Evolutionary conservation across 306 rosid genomes (phyloP).

Genomic region (Vigna hirtella): DNA sequence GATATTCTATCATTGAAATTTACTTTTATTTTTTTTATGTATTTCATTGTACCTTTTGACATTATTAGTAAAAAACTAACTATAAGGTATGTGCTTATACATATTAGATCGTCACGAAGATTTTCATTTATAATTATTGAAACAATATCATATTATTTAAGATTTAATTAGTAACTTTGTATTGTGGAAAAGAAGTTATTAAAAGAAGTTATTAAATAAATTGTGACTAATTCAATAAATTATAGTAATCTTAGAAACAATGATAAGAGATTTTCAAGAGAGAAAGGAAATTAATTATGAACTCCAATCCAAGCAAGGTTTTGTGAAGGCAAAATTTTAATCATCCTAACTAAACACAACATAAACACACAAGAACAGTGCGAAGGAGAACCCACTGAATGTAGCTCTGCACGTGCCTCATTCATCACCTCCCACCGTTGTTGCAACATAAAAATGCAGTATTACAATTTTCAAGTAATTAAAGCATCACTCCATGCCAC

Average conservation of each 20-base stretch:
- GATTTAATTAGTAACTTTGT: too few relatives aligned
- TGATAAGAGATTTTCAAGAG: background rate
- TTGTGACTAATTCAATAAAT: background rate
- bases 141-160: too few relatives aligned
- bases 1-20: too few relatives aligned
- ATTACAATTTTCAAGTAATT: conserved; percentile 6
- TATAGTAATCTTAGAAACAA: background rate
- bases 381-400: conserved; percentile 34
- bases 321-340: background rate
- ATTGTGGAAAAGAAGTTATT: too few relatives aligned
- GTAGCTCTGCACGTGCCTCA: conserved; percentile 42
- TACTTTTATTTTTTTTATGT: too few relatives aligned
- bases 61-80: too few relatives aligned
- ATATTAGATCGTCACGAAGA: too few relatives aligned
- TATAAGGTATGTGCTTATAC: too few relatives aligned
- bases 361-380: conserved; percentile 44
- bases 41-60: too few relatives aligned
- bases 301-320: background rate
- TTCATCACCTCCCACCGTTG: conserved; percentile 24
- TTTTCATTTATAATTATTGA: too few relatives aligned
- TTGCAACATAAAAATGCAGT: background rate
- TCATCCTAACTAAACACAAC: conserved; percentile 40
- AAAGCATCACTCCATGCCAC: conserved; percentile 4
- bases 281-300: background rate
- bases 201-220: background rate